These are phyloP conservation scores for Plasmodium yoelii DNA, from an alignment of 169 alveolate genomes.

Conservation along the genomic window DNA sequence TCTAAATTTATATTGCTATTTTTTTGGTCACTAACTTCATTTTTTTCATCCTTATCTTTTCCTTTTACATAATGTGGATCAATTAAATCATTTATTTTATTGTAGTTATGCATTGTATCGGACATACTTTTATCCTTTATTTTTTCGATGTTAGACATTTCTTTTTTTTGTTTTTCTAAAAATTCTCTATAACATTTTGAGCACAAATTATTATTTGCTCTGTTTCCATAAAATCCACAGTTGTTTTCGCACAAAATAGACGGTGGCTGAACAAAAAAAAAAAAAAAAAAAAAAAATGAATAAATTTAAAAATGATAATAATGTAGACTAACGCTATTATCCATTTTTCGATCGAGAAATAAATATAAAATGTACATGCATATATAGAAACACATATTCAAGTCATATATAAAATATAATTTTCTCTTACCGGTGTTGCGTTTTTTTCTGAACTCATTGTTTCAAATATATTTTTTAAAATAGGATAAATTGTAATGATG, in stretches of 20 bases:
- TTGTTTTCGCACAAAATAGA: constrained; percentile 89
- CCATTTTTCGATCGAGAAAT: neutral
- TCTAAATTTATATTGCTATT: neutral
- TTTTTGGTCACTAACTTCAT: neutral
- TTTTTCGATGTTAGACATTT: constrained; percentile 39
- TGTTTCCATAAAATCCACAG: constrained; percentile 94
- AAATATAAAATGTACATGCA: neutral
- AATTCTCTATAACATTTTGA: constrained; percentile 92
- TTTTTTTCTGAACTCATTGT: constrained; percentile 74
- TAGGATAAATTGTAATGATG: constrained; percentile 1
- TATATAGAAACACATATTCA: neutral
- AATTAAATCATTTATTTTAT: constrained; percentile 18
- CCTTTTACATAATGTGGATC: constrained; percentile 22
- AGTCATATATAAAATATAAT: neutral
- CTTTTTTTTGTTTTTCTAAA: constrained; percentile 79
- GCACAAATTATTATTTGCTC: constrained; percentile 92
- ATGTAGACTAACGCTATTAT: neutral
- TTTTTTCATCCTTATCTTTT: constrained; percentile 16
- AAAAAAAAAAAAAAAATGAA: constrained; percentile 6
- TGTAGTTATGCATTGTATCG: constrained; percentile 22
- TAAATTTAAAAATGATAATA: neutral
- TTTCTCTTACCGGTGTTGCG: constrained; percentile 60
- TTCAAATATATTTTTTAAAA: constrained; percentile 5
- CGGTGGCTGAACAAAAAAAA: constrained; percentile 76
- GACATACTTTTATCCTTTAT: constrained; percentile 29